Evolutionary conservation across 164 flowering plant genomes (phyloP), one percentile per base, ranked within the genome.

Genomic region (Aristolochia fimbriata): DNA sequence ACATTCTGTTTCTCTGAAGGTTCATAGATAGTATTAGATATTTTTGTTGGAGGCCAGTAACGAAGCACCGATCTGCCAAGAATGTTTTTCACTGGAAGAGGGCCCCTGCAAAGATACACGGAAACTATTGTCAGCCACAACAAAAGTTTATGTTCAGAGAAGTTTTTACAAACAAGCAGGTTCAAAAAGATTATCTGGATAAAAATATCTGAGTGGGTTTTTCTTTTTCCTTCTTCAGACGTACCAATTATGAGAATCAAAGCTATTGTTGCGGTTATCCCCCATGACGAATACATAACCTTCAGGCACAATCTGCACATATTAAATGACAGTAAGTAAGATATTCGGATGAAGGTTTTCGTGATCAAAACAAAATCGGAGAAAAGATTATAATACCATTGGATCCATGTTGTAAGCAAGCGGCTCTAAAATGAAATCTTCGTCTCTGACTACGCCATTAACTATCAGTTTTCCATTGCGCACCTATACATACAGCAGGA

Each of bases 211-310:
- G 43, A 6, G 43, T 37, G 30, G 30, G 30, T 27, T 27, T 27
- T 27, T 27, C 5, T 27, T 27, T 27, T 27, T 5, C 5, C 5
- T 27, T 27, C 30, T 37, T 13, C 21, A 37, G 51, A 68, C 49
- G 71, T 80, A 93, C 98, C 98, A 93, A 71, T 82, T 76, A 66
- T 86, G 98, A 5, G 98, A 93, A 69, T 93, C 99, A 62, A 80
- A 88, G 68, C 99, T 93, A 73, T 88, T 80, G 68, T 93, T 93
- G 23, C 99, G 87, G 64, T 93, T 93, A 75, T 93, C 99, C 43
- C 99, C 99, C 89, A 93, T 58, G 57, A 93, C 99, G 72, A 86
- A 93, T 6, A 93, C 99, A 74, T 77, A 83, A 48, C 88, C 97
- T 70, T 90, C 82, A n/a, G 97, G 97, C 16, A 93, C 91, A 77